Evolutionary conservation across 768 basidiomycete species (phyloP).

Genomic region (Kwoniella bestiolae): DNA sequence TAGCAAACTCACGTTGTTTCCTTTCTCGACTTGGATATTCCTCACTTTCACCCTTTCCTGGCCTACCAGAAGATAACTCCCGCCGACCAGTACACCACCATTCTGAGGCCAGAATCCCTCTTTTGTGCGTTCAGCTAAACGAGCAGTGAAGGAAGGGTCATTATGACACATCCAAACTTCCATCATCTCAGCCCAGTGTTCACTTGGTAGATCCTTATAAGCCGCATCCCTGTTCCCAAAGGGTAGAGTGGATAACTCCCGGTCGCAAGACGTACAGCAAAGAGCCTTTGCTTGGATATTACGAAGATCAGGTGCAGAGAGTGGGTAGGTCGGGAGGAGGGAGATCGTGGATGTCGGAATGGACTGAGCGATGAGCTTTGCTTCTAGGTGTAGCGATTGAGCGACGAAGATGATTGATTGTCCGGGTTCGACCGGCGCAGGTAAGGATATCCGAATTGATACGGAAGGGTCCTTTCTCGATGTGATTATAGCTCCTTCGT

Average conservation of each 20-base stretch:
- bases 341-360: slow-evolving; percentile 14
- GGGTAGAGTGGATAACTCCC: slow-evolving; percentile 28
- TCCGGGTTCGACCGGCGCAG: slow-evolving; percentile 23
- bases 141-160: slow-evolving; percentile 79
- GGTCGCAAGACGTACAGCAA: slow-evolving; percentile 41
- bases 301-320: slow-evolving; percentile 41
- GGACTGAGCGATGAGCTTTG: slow-evolving; percentile 37
- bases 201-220: slow-evolving; percentile 88
- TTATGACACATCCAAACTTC: slow-evolving; percentile 98
- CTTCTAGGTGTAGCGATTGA: slow-evolving; percentile 35
- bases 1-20: slow-evolving; percentile 67
- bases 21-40: slow-evolving; percentile 60
- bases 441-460: slow-evolving; percentile 27
- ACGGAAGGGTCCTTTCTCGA: slow-evolving; percentile 24
- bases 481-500: slow-evolving; percentile 24
- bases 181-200: slow-evolving; percentile 95
- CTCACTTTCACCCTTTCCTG: slow-evolving; percentile 64
- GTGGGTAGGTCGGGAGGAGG: slow-evolving; percentile 30
- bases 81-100: slow-evolving; percentile 80
- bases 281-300: slow-evolving; percentile 27
- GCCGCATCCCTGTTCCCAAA: neutral
- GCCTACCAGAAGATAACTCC: slow-evolving; percentile 83
- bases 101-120: slow-evolving; percentile 78
- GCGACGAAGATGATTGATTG: slow-evolving; percentile 29
- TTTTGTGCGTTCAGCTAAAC: slow-evolving; percentile 65